phyloP scores from a whole-genome alignment of 306 rosid species.

The Aeschynomene evenia region DNA sequence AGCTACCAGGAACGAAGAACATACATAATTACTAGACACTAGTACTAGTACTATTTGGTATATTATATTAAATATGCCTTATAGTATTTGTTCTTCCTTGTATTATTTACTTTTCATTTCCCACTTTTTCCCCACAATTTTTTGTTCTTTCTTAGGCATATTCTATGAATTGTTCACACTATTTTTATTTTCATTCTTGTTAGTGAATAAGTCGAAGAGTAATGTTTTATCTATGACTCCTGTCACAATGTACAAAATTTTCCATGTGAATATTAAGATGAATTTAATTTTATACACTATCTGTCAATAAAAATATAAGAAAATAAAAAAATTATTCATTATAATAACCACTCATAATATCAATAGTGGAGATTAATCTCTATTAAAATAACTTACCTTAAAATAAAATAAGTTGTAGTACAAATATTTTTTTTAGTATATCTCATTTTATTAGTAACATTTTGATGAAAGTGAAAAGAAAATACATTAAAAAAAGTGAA shows the following conservation, averaged over 20 bases:
- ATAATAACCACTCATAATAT: too few relatives aligned
- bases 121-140: not conserved
- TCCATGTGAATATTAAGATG: too few relatives aligned
- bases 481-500: not conserved
- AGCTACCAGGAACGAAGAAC: not conserved
- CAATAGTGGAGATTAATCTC: too few relatives aligned
- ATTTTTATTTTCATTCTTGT: not conserved
- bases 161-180: not conserved
- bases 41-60: not conserved
- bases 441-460: too few relatives aligned
- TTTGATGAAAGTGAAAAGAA: too few relatives aligned
- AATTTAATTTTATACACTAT: too few relatives aligned
- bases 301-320: too few relatives aligned
- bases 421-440: too few relatives aligned
- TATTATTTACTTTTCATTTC: not conserved
- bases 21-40: not conserved
- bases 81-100: not conserved
- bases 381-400: too few relatives aligned
- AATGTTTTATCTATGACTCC: not conserved
- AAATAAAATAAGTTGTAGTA: too few relatives aligned
- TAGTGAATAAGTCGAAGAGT: not conserved
- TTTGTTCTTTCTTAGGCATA: constrained; percentile 12
- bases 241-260: too few relatives aligned
- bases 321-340: too few relatives aligned
- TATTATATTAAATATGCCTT: not conserved